Evolutionary conservation across 1,284 basidiomycete species (phyloP).

Genomic region (Trametes pubescens): DNA sequence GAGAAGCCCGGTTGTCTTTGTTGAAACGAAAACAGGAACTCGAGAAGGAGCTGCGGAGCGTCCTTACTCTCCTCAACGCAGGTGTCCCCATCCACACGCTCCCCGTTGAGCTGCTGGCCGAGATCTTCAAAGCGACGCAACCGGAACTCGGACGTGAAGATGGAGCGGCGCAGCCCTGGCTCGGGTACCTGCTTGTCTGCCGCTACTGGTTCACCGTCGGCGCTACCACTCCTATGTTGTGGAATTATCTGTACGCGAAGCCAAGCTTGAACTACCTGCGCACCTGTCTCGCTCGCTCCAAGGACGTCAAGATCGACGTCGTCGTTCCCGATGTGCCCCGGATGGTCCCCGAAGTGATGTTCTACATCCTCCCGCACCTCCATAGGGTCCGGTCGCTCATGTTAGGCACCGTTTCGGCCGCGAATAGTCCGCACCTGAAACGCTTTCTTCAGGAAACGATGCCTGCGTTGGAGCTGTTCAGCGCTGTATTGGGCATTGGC

Average conservation of each 20-base stretch:
- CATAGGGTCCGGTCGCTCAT: neutral
- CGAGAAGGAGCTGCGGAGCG: neutral
- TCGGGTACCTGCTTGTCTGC: neutral
- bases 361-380: neutral
- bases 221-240: neutral
- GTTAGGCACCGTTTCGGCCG: neutral
- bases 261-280: neutral
- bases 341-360: neutral
- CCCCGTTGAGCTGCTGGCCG: conserved; percentile 9
- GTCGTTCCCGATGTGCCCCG: neutral
- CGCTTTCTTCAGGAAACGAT: neutral
- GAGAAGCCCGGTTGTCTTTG: too few species aligned
- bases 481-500: neutral
- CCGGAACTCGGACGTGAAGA: too few species aligned
- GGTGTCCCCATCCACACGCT: neutral
- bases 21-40: neutral
- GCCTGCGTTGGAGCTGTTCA: neutral
- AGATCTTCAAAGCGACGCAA: too few species aligned
- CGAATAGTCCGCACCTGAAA: neutral
- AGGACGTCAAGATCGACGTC: neutral
- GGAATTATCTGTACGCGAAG: neutral
- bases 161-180: conserved; percentile 1
- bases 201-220: conserved; percentile 1
- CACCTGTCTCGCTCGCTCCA: neutral
- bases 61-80: neutral